A percentile compares a stretch with the other conserved stretches of the same genome.
phyloP scores from a whole-genome alignment of 192 early-diverging fungal species.

The Coemansia furcata region DNA sequence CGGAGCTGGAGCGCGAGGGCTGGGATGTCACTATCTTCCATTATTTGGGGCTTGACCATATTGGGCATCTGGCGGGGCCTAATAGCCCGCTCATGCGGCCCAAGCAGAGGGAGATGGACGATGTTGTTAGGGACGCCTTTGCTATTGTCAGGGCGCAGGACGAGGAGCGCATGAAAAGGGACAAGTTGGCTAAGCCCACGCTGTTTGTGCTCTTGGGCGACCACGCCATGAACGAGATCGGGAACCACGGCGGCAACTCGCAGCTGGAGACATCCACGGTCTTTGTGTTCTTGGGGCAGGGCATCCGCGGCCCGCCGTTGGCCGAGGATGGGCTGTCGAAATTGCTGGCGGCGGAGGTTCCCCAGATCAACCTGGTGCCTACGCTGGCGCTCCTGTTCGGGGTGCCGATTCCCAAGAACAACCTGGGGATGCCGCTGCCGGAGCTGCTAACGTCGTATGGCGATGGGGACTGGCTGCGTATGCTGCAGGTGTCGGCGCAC shows the following conservation, averaged over 20 bases:
- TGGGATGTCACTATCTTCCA: slow-evolving; percentile 79
- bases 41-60: slow-evolving; percentile 81
- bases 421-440: slow-evolving; percentile 44
- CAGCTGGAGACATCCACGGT: slow-evolving; percentile 53
- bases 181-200: slow-evolving; percentile 55
- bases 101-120: slow-evolving; percentile 79
- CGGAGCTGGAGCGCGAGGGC: slow-evolving; percentile 55
- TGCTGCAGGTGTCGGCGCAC: slow-evolving; percentile 61
- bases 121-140: slow-evolving; percentile 59
- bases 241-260: slow-evolving; percentile 56
- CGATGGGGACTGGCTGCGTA: slow-evolving; percentile 37
- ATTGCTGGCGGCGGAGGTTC: slow-evolving; percentile 28
- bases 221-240: slow-evolving; percentile 80
- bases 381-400: slow-evolving; percentile 55
- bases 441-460: slow-evolving; percentile 36
- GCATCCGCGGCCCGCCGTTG: slow-evolving; percentile 15
- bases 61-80: slow-evolving; percentile 74
- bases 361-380: slow-evolving; percentile 49
- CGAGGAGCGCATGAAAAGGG: slow-evolving; percentile 24
- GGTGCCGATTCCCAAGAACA: slow-evolving; percentile 54
- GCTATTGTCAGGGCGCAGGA: slow-evolving; percentile 51
- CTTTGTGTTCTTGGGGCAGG: slow-evolving; percentile 51
- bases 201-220: slow-evolving; percentile 78
- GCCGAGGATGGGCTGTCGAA: slow-evolving; percentile 27
- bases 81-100: slow-evolving; percentile 65